A percentile compares a stretch with the other conserved stretches of the same genome.
Evolutionary conservation across 225 moss, liverwort and hornwort species (phyloP).

Genomic region (Physcomitrellopsis africana): DNA sequence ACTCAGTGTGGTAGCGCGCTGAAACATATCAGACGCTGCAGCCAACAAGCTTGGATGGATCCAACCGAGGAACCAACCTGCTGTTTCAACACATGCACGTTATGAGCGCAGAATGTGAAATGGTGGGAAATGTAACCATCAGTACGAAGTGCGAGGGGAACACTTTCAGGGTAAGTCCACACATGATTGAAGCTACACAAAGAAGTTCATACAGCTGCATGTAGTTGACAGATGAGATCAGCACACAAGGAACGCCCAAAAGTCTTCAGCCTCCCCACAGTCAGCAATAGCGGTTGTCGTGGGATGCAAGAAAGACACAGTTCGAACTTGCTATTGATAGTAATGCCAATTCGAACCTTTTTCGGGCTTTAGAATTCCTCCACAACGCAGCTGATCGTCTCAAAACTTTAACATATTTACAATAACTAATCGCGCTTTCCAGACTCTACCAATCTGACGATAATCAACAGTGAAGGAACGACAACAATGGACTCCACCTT

Average conservation of each 20-base stretch:
- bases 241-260: conserved; percentile 71
- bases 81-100: not conserved
- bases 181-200: conserved; percentile 75
- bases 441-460: too few relatives aligned
- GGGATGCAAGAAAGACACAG: conserved; percentile 8
- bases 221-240: conserved; percentile 70
- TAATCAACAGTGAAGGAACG: too few relatives aligned
- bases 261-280: conserved; percentile 73
- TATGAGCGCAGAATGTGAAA: not conserved
- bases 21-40: conserved; percentile 11
- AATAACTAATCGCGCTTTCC: too few relatives aligned
- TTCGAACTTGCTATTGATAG: conserved; percentile 15
- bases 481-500: too few relatives aligned
- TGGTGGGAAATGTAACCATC: conserved; percentile 7
- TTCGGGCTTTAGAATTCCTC: not conserved
- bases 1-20: conserved; percentile 44
- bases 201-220: conserved; percentile 65
- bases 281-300: conserved; percentile 42
- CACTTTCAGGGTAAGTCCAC: not conserved
- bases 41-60: not conserved
- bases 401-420: not conserved
- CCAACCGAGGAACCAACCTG: not conserved
- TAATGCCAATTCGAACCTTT: not conserved
- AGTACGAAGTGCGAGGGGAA: not conserved
- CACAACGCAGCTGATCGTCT: not conserved